phyloP scores from a whole-genome alignment of 2,329 filamentous ascomycete genomes.

The Botrytis elliptica region DNA sequence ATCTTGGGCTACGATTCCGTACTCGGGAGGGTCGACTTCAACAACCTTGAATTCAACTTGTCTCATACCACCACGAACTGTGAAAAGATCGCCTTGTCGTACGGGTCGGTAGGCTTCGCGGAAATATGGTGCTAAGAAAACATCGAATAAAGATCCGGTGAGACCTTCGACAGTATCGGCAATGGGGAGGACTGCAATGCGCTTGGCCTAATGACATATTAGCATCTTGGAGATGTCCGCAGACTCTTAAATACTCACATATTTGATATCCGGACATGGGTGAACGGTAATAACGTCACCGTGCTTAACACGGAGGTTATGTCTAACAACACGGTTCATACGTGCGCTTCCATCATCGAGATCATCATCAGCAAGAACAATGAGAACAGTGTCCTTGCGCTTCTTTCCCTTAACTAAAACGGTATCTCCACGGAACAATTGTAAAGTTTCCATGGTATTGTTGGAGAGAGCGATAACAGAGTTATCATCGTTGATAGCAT shows the following conservation, averaged over 20 bases:
- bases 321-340: slow-evolving; percentile 97
- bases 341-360: slow-evolving; percentile 95
- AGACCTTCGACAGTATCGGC: slow-evolving; percentile 97
- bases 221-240: slow-evolving; percentile 24
- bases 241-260: slow-evolving; percentile 62
- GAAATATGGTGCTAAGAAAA: slow-evolving; percentile 99
- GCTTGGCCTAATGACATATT: slow-evolving; percentile 72
- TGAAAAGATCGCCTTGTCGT: slow-evolving; percentile 96
- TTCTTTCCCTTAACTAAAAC: slow-evolving; percentile 99
- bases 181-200: slow-evolving; percentile 96
- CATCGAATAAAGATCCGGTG: slow-evolving; percentile 96
- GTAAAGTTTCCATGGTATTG: slow-evolving; percentile 97
- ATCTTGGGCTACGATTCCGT: slow-evolving; percentile 97
- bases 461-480: slow-evolving; percentile 98
- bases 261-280: slow-evolving; percentile 99
- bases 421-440: slow-evolving; percentile 98
- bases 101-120: slow-evolving; percentile 97
- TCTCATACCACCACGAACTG: slow-evolving; percentile 95
- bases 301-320: slow-evolving; percentile 98
- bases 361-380: slow-evolving; percentile 95
- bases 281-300: slow-evolving; percentile 97
- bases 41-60: slow-evolving; percentile 99
- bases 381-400: slow-evolving; percentile 97
- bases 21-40: slow-evolving; percentile 96
- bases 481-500: slow-evolving; percentile 99